These are phyloP conservation scores for Candida vaughaniae DNA, from an alignment of 805 yeast species.

Conservation along the genomic window DNA sequence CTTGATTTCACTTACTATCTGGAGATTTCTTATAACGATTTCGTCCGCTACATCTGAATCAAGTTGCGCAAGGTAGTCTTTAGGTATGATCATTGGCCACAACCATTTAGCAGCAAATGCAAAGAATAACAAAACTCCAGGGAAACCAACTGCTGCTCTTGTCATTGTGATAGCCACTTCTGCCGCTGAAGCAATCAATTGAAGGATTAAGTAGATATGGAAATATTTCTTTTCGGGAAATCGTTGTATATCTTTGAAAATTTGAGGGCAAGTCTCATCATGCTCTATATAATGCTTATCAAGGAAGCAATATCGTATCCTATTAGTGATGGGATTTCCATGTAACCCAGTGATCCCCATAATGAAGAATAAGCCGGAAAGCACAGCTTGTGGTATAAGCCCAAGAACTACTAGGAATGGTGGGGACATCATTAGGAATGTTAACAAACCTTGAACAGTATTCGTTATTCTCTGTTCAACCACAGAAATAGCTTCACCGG, in stretches of 20 bases:
- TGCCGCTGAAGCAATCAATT: constrained; percentile 66
- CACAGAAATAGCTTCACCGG: constrained; percentile 48
- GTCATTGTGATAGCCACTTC: constrained; percentile 88
- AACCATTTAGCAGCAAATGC: constrained; percentile 56
- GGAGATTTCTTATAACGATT: constrained; percentile 49
- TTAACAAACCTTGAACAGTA: constrained; percentile 78
- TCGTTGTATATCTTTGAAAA: constrained; percentile 28
- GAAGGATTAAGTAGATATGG: constrained; percentile 53
- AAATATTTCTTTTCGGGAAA: constrained; percentile 46
- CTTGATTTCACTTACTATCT: constrained; percentile 24
- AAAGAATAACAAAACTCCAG: constrained; percentile 76
- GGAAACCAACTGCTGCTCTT: constrained; percentile 91
- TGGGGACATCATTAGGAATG: constrained; percentile 83
- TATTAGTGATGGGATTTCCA: constrained; percentile 60
- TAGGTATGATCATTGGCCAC: constrained; percentile 63
- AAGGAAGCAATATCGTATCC: constrained; percentile 60
- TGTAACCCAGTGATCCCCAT: constrained; percentile 86
- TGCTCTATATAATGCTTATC: constrained; percentile 45
- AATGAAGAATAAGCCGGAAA: constrained; percentile 88
- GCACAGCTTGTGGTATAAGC: constrained; percentile 85
- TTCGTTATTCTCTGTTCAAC: constrained; percentile 91
- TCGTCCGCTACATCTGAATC: constrained; percentile 67
- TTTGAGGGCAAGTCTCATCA: constrained; percentile 37
- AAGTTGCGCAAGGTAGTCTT: constrained; percentile 56
- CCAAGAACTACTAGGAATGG: constrained; percentile 83